Evolutionary conservation across 176 grass and related monocot species (phyloP).

Genomic region (Musa beccarii): DNA sequence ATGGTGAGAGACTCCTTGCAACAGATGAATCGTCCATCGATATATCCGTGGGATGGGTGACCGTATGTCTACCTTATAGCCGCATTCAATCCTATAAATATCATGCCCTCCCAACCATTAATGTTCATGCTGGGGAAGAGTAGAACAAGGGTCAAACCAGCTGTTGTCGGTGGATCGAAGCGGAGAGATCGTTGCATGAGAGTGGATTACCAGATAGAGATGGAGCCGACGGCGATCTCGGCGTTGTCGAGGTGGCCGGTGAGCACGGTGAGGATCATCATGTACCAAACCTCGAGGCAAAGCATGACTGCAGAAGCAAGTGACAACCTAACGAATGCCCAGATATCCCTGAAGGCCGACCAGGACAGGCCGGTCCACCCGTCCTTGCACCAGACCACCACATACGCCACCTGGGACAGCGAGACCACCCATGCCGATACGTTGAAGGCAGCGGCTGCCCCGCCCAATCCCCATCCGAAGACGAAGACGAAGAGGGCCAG

Average conservation of each 20-base stretch:
- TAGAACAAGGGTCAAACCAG: background rate
- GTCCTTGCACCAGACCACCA: slow-evolving; percentile 41
- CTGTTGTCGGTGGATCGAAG: background rate
- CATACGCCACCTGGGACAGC: slow-evolving; percentile 51
- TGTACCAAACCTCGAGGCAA: slow-evolving; percentile 36
- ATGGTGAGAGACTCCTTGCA: background rate
- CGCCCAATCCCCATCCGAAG: slow-evolving; percentile 45
- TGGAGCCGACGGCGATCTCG: slow-evolving; percentile 75
- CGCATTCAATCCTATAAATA: slow-evolving; percentile 73
- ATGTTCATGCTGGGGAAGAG: slow-evolving; percentile 62
- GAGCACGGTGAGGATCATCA: slow-evolving; percentile 88
- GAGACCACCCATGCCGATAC: slow-evolving; percentile 39
- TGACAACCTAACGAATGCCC: slow-evolving; percentile 62
- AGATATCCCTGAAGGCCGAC: slow-evolving; percentile 41
- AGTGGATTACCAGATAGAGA: slow-evolving; percentile 58
- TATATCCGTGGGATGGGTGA: background rate
- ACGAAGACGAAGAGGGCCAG: slow-evolving; percentile 42
- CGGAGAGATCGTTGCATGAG: background rate
- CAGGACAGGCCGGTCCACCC: slow-evolving; percentile 61
- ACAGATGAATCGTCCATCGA: background rate
- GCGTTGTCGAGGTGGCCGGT: slow-evolving; percentile 77
- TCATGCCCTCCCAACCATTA: slow-evolving; percentile 81
- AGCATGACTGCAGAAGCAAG: slow-evolving; percentile 74
- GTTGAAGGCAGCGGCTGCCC: slow-evolving; percentile 54
- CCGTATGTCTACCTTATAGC: slow-evolving; percentile 41